phyloP scores from a whole-genome alignment of 1,139 yeast species.

The Zygosaccharomyces pseudobailii region DNA sequence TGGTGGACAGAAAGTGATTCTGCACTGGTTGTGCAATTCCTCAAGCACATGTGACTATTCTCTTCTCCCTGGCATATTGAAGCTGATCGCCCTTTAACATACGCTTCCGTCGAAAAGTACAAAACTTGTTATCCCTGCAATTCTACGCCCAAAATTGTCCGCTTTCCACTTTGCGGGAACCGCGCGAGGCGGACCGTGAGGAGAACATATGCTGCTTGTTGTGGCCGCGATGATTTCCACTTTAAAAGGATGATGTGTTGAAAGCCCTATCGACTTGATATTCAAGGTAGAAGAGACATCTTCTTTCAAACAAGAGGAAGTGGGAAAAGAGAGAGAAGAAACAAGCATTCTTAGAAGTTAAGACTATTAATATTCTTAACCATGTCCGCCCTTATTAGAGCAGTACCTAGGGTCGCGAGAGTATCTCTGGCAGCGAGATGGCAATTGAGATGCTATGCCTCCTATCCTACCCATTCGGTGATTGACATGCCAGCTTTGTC shows the following conservation, averaged over 20 bases:
- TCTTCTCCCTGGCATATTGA: background rate
- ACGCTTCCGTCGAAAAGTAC: background rate
- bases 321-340: background rate
- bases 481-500: constrained; percentile 82
- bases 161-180: background rate
- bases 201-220: background rate
- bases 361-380: background rate
- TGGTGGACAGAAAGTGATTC: too few species aligned
- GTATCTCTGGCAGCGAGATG: constrained; percentile 20
- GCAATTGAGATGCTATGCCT: constrained; percentile 30
- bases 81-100: background rate
- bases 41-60: background rate
- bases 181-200: constrained; percentile 1
- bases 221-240: constrained; percentile 3
- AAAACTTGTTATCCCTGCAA: background rate
- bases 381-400: constrained; percentile 29
- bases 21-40: background rate
- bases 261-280: background rate
- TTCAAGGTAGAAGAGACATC: background rate
- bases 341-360: background rate
- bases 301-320: background rate
- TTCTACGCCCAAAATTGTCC: background rate
- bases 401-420: constrained; percentile 27
- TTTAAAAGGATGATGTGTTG: constrained; percentile 2
- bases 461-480: constrained; percentile 59